These are phyloP conservation scores for Neurospora sp. DNA, from an alignment of 495 filamentous ascomycete genomes.

Conservation along the genomic window DNA sequence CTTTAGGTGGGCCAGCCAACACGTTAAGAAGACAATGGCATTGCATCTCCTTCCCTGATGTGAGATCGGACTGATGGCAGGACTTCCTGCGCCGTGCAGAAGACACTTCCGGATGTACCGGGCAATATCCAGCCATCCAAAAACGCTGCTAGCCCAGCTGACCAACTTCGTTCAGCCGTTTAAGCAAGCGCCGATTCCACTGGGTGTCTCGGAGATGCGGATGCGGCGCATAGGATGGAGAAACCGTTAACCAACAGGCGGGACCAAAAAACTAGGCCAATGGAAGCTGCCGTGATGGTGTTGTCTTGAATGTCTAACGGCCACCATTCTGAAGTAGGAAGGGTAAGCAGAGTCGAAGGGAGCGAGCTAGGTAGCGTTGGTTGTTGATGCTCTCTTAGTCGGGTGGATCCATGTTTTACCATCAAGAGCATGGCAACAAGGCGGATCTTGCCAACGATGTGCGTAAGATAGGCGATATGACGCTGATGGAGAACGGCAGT, in stretches of 20 bases:
- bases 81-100: not conserved
- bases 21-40: not conserved
- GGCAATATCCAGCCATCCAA: not conserved
- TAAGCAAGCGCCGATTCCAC: not conserved
- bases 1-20: not conserved
- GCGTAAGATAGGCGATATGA: not conserved
- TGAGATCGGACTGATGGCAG: not conserved
- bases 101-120: not conserved
- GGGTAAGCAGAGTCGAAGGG: not conserved
- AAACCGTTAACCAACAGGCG: not conserved
- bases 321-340: conserved; percentile 2
- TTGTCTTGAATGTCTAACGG: conserved; percentile 5
- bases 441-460: not conserved
- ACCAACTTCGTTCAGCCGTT: not conserved
- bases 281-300: not conserved
- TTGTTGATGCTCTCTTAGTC: not conserved
- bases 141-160: not conserved
- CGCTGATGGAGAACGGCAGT: not conserved
- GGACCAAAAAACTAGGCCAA: not conserved
- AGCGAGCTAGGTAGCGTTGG: not conserved
- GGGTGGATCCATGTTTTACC: not conserved
- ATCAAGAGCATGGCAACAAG: not conserved
- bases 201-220: not conserved
- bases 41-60: not conserved
- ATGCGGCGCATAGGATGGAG: not conserved